Evolutionary conservation across 176 grass and related monocot genomes (phyloP).

Genomic region (Zea luxurians): DNA sequence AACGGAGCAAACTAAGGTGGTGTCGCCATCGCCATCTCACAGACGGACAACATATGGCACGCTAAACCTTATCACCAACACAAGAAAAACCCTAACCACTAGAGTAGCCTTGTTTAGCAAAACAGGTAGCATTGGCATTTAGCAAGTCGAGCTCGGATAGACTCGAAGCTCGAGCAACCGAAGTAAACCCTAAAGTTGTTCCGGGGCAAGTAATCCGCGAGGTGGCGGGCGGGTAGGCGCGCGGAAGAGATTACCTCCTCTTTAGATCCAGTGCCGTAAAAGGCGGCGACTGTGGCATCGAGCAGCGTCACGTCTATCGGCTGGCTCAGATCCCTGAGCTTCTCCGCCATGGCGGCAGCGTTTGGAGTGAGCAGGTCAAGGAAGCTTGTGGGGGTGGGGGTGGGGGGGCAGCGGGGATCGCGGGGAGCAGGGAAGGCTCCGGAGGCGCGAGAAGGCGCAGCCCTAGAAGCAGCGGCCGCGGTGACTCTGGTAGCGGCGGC

Average conservation of each 20-base stretch:
- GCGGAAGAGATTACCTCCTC: conserved; percentile 67
- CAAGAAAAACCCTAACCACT: background rate
- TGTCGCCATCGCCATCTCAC: background rate
- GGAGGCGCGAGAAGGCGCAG: background rate
- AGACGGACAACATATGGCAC: background rate
- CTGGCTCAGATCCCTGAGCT: conserved; percentile 96
- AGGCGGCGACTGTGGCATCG: conserved; percentile 93
- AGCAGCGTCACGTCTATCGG: conserved; percentile 89
- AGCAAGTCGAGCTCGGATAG: too few species aligned
- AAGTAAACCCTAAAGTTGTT: conserved; percentile 47
- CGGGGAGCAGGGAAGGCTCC: too few species aligned
- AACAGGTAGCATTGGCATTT: background rate
- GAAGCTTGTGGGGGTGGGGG: background rate
- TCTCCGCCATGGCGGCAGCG: conserved; percentile 72
- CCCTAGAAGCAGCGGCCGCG: conserved; percentile 30
- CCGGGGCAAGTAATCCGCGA: background rate
- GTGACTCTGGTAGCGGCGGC: conserved; percentile 7
- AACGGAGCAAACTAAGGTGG: background rate
- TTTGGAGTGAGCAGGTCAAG: background rate
- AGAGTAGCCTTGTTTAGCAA: background rate
- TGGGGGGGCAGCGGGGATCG: background rate
- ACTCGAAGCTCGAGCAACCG: background rate
- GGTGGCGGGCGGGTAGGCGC: background rate
- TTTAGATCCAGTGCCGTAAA: conserved; percentile 99
- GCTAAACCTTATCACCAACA: conserved; percentile 3